These are phyloP conservation scores for Mycotypha africana DNA, from an alignment of 371 early-diverging fungal species.

Conservation along the genomic window DNA sequence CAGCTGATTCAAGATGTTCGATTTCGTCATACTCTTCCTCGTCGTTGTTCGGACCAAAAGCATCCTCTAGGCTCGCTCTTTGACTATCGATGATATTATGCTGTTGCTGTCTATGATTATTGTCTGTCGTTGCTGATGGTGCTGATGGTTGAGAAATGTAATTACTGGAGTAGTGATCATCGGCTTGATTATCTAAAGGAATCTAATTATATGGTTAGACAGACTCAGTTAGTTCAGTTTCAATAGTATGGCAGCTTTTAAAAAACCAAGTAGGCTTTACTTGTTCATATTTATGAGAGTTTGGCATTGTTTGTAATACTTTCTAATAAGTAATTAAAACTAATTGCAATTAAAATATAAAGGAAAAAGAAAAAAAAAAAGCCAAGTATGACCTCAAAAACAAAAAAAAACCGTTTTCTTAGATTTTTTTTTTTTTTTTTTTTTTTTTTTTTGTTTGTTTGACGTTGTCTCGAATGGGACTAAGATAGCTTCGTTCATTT, in stretches of 20 bases:
- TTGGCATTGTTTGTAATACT: not conserved
- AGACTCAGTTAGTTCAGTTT: no score
- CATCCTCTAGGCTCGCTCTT: slow-evolving; percentile 16
- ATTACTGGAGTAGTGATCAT: no score
- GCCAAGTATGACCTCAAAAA: no score
- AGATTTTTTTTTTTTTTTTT: no score
- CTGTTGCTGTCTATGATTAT: not conserved
- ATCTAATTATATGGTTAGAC: not conserved
- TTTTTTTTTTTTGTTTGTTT: no score
- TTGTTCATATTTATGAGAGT: slow-evolving; percentile 1
- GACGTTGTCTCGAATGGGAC: no score
- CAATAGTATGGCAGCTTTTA: no score
- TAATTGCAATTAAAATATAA: not conserved
- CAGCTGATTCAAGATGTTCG: not conserved
- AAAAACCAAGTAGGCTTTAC: not conserved
- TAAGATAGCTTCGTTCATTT: no score
- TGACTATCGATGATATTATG: slow-evolving; percentile 3
- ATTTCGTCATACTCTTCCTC: slow-evolving; percentile 5
- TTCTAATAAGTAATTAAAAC: no score
- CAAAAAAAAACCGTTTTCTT: no score
- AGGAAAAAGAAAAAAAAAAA: not conserved
- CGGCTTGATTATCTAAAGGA: not conserved
- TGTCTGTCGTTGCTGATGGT: no score
- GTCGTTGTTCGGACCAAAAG: slow-evolving; percentile 16
- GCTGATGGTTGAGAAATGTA: no score